Evolutionary conservation across 2,329 filamentous ascomycete genomes (phyloP).

Genomic region (Phaeosphaeriaceae sp.): DNA sequence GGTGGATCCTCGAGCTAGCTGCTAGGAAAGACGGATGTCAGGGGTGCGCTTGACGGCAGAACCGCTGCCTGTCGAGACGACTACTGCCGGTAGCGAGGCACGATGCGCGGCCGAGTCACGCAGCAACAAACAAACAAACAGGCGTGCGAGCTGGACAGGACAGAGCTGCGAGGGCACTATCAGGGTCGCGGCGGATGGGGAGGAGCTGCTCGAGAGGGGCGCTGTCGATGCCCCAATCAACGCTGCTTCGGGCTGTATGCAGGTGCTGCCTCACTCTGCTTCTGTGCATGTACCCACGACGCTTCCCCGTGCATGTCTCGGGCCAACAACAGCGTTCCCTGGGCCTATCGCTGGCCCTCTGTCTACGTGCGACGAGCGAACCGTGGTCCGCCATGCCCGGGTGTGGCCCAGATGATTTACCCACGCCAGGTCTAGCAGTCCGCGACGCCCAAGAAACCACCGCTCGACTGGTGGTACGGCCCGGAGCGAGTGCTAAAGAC

Average conservation of each 20-base stretch:
- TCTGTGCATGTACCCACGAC: neutral
- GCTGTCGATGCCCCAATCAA: neutral
- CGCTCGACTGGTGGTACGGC: neutral
- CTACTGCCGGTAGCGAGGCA: neutral
- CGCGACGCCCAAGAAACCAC: neutral
- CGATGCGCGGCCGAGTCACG: slow-evolving; percentile 8
- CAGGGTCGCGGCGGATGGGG: neutral
- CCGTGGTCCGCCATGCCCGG: too few species aligned
- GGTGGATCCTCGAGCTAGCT: neutral
- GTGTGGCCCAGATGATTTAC: neutral
- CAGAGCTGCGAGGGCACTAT: neutral
- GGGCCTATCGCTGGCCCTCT: neutral
- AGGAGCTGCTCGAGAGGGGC: neutral
- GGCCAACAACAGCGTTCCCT: neutral
- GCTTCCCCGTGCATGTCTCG: neutral
- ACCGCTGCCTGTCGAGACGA: neutral
- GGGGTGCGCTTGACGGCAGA: neutral
- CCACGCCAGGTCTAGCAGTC: neutral
- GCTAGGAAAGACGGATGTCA: neutral
- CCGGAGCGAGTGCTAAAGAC: neutral
- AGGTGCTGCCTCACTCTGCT: neutral
- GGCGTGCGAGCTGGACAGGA: neutral
- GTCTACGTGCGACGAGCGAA: neutral
- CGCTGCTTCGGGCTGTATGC: neutral
- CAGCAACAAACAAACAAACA: slow-evolving; percentile 1